Conservation (phyloP, 805 yeast genomes). For the Spathaspora passalidarum region DNA sequence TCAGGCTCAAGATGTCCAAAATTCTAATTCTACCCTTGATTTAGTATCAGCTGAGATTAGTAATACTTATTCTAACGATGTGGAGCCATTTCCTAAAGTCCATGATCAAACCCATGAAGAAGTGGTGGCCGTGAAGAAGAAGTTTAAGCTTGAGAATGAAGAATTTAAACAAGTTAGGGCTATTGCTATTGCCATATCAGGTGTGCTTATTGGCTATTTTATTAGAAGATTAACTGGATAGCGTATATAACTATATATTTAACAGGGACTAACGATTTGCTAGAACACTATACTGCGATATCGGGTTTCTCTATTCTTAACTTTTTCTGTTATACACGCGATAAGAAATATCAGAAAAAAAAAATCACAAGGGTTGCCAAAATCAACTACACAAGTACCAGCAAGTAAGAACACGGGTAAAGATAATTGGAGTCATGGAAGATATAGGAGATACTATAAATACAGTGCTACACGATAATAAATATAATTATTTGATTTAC, state of each 20-base stretch:
- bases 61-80: constrained; percentile 4
- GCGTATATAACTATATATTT: background rate
- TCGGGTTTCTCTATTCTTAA: too few relatives aligned
- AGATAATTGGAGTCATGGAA: too few relatives aligned
- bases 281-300: background rate
- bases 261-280: background rate
- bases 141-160: background rate
- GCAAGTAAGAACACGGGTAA: too few relatives aligned
- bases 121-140: background rate
- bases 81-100: constrained; percentile 10
- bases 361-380: too few relatives aligned
- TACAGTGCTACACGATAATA: constrained; percentile 2
- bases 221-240: constrained; percentile 5
- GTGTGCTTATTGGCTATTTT: constrained; percentile 9
- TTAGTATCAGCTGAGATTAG: background rate
- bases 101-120: constrained; percentile 3
- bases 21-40: background rate
- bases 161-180: constrained; percentile 4
- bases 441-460: constrained; percentile 1
- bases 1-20: background rate
- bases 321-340: too few relatives aligned
- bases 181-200: constrained; percentile 6
- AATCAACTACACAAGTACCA: too few relatives aligned
- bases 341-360: too few relatives aligned
- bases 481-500: constrained; percentile 7